phyloP scores from a whole-genome alignment of 1,284 basidiomycete species.

The Rhodotorula glutinis region DNA sequence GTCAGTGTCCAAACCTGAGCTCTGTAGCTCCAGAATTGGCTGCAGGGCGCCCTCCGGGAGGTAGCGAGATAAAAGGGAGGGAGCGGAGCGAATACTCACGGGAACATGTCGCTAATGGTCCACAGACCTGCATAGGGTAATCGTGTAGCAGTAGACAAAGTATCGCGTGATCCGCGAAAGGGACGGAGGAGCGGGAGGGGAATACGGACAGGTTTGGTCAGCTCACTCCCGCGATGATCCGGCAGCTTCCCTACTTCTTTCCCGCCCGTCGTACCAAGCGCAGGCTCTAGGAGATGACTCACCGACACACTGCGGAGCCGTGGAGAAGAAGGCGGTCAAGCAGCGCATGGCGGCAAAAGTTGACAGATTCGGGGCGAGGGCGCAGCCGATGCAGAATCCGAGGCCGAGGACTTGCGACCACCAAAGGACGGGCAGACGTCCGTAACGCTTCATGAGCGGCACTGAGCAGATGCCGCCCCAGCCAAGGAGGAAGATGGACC shows the following conservation, averaged over 20 bases:
- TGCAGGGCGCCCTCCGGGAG: neutral
- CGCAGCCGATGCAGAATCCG: constrained; percentile 51
- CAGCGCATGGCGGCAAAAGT: constrained; percentile 63
- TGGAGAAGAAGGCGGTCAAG: constrained; percentile 67
- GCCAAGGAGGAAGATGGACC: constrained; percentile 21
- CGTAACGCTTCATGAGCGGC: constrained; percentile 54
- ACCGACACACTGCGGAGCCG: constrained; percentile 43
- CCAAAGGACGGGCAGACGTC: constrained; percentile 62
- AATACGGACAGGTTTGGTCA: too few relatives aligned
- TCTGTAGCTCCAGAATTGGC: too few relatives aligned
- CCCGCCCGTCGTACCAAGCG: too few relatives aligned
- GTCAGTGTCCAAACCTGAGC: neutral
- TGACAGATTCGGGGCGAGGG: constrained; percentile 57
- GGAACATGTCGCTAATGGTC: constrained; percentile 57
- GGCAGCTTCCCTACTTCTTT: neutral
- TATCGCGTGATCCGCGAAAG: too few relatives aligned
- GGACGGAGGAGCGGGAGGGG: too few relatives aligned
- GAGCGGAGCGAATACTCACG: neutral
- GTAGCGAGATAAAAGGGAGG: too few relatives aligned
- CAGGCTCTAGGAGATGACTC: too few relatives aligned
- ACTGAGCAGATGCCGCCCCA: constrained; percentile 57
- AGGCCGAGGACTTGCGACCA: constrained; percentile 57
- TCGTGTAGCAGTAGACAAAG: too few relatives aligned
- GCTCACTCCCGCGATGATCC: too few relatives aligned
- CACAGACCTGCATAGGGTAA: constrained; percentile 3